Evolutionary conservation across 208 protist species (phyloP), one percentile per base, ranked within the genome.

Genomic region (Trypanosoma melophagium): DNA sequence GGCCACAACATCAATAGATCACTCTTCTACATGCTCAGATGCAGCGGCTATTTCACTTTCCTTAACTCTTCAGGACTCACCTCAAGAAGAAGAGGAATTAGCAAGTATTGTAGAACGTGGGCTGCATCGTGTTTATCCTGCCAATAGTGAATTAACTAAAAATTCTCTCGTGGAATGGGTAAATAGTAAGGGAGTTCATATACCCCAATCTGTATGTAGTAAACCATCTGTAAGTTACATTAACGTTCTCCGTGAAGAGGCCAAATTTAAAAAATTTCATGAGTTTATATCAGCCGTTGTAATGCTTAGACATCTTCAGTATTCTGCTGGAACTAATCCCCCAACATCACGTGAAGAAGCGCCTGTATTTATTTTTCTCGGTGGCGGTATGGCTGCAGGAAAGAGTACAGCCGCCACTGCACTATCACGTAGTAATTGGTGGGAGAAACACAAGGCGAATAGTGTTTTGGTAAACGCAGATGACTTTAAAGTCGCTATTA

Each of bases 371-470:
- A 84, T 96, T 58, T 93, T 96, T 68, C 77, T 96, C 19, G 90
- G 90, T 44, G 90, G 90, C 42, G 90, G 90, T 16, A 93, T 96
- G 90, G 90, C 90, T 12, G 90, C 90, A 10, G 90, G 90, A 25
- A 96, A 96, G 73, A 89, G 86, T 13, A 96, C 90, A 10, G 87
- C 84, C 3, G 83, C 84, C 1, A 81, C 74, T 42, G 90, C 86
- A 4, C 79, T 96, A 0, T 83, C 87, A 0, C 77, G 75, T 65
- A 92, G 80, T 60, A 58, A 59, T 49, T 96, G 85, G 85, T 96
- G 90, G 87, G 62, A 80, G 56, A 60, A 74, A 14, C 79, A 90
- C 66, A 91, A 92, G 68, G 79, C 82, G 58, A 73, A 84, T 25
- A 89, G 77, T 66, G 87, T 94, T 10, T 44, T 93, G 13, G 84